Evolutionary conservation across 345 rosid genomes (phyloP).

Genomic region (Trapa bicornis): DNA sequence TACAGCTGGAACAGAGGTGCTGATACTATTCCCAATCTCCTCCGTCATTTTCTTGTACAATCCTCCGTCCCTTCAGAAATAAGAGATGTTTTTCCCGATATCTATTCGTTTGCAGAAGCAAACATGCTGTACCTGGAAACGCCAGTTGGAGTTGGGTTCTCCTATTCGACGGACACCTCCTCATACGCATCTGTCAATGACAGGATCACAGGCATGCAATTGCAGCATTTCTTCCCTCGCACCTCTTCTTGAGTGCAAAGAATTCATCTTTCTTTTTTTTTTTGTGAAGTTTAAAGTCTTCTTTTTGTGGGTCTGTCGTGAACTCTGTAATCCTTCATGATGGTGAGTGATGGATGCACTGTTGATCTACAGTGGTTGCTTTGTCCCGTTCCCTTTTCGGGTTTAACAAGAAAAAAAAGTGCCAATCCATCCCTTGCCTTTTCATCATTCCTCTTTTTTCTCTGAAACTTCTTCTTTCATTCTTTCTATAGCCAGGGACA

Average conservation of each 20-base stretch:
- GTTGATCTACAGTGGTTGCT: neutral
- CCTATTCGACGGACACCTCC: constrained; percentile 58
- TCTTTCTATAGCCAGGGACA: constrained; percentile 65
- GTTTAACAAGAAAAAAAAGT: neutral
- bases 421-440: neutral
- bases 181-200: constrained; percentile 59
- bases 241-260: neutral
- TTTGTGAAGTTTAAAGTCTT: neutral
- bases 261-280: neutral
- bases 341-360: neutral
- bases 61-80: neutral
- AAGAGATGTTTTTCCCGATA: neutral
- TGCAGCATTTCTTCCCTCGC: constrained; percentile 5
- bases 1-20: constrained; percentile 92
- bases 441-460: constrained; percentile 9
- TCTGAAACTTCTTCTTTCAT: constrained; percentile 23
- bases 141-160: constrained; percentile 96
- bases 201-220: constrained; percentile 57
- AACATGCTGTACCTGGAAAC: constrained; percentile 88
- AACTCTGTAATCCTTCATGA: neutral
- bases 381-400: constrained; percentile 4
- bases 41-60: neutral
- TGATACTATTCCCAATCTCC: neutral
- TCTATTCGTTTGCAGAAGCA: constrained; percentile 45
- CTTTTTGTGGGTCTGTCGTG: neutral